Evolutionary conservation across 768 basidiomycete genomes (phyloP).

Genomic region (Pleurotus eryngii): DNA sequence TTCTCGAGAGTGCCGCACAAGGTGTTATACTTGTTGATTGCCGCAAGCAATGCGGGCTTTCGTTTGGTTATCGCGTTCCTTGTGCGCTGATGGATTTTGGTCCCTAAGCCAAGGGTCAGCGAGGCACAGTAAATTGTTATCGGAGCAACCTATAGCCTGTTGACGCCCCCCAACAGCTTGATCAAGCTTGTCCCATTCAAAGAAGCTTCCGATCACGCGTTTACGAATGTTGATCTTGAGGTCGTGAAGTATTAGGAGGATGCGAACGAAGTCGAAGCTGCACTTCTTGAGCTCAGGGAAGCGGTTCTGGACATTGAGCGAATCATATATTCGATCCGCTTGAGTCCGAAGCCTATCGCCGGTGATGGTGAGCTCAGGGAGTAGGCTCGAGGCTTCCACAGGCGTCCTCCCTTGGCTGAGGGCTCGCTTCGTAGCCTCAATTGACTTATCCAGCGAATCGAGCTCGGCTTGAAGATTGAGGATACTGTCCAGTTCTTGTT

Average conservation of each 20-base stretch:
- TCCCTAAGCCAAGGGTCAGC: too few relatives aligned
- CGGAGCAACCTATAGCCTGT: too few relatives aligned
- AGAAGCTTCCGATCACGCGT: slow-evolving; percentile 29
- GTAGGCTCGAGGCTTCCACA: slow-evolving; percentile 6
- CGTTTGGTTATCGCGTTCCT: too few relatives aligned
- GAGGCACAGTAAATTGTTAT: too few relatives aligned
- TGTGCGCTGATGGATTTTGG: too few relatives aligned
- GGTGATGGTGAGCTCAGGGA: slow-evolving; percentile 17
- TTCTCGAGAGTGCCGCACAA: too few relatives aligned
- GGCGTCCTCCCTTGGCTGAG: slow-evolving; percentile 8
- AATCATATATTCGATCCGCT: slow-evolving; percentile 28
- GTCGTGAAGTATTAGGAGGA: slow-evolving; percentile 30
- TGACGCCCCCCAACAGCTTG: slow-evolving; percentile 27
- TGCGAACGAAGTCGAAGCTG: slow-evolving; percentile 22
- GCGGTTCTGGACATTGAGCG: slow-evolving; percentile 27
- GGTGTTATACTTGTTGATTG: too few relatives aligned
- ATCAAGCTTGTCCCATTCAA: slow-evolving; percentile 33
- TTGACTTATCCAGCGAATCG: slow-evolving; percentile 19
- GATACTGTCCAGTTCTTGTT: slow-evolving; percentile 29
- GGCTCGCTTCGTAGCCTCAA: slow-evolving; percentile 9
- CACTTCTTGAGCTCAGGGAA: slow-evolving; percentile 28
- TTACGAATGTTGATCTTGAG: slow-evolving; percentile 37
- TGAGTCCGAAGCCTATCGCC: slow-evolving; percentile 17
- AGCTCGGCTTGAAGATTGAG: slow-evolving; percentile 25
- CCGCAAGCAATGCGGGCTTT: too few relatives aligned